Base-by-base conservation (phyloP, 768 basidiomycete species). In the Phallus indusiatus region DNA sequence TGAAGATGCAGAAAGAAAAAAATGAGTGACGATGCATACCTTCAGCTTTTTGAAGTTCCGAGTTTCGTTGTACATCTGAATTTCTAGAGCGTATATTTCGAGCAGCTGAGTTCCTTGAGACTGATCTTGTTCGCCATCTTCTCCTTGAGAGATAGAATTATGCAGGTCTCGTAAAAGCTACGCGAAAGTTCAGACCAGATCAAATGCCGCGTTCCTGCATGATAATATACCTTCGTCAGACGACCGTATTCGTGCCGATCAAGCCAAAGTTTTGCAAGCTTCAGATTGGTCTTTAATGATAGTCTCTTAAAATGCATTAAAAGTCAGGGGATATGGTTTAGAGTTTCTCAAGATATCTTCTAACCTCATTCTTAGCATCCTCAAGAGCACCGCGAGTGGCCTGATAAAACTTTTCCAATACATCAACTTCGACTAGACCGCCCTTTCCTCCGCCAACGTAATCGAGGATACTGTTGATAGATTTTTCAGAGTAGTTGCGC, bases 51-150 rank as follows among this genome's bases (percentile, higher is more conserved):
- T 94, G 75, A 28, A 28, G 67, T 99, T 96, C 64, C 88, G 83
- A 64, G 86, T 90, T 72, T 97, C 94, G 65, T 94, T 94, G 75
- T 97, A 94, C 96, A 99, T 99, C 69, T 98, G 94, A 59, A 99
- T 99, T 71, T 99, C 96, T 47, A 98, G 83, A 1, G 96, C 95
- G 66, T 97, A 97, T 42, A 98, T 93, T 72, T 99, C 96, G 24
- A 98, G 80, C 10, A 98, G 78, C 62, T 96, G 86, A 0, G 95
- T 96, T 12, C 94, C 94, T 54, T 89, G 85, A 18, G 74, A 74
- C 70, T 96, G 94, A 49, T 95, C 95, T 67, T 90, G 86, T 64
- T 90, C 87, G 56, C 81, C 90, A 47, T 78, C 83, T 49, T 88
- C 86, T 55, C 76, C 80, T 21, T 73, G 73, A 12, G 79, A 76